Evolutionary conservation across 805 yeast species (phyloP).

Genomic region (Deakozyma indianensis): DNA sequence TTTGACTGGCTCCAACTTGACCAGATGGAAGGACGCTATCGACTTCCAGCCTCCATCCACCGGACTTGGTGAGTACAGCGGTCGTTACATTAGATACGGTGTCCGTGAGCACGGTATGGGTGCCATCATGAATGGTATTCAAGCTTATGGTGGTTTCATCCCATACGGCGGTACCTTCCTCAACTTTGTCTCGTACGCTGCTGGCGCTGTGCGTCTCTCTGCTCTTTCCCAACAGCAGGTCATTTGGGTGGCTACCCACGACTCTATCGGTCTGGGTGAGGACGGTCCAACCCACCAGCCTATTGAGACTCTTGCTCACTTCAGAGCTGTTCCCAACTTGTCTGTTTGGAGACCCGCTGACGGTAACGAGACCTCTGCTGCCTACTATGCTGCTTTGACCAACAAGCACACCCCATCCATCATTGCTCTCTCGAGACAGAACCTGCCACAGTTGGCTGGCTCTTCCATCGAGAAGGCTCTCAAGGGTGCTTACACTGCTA

Average conservation of each 20-base stretch:
- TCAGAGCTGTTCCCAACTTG: slow-evolving; percentile 36
- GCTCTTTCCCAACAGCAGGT: slow-evolving; percentile 32
- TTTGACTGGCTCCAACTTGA: slow-evolving; percentile 91
- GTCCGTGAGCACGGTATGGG: slow-evolving; percentile 99
- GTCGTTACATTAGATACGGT: slow-evolving; percentile 95
- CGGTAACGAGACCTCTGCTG: slow-evolving; percentile 37
- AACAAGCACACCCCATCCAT: slow-evolving; percentile 50
- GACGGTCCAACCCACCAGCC: slow-evolving; percentile 50
- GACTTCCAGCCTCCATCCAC: slow-evolving; percentile 86
- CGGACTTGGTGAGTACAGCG: slow-evolving; percentile 71
- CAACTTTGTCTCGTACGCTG: slow-evolving; percentile 61
- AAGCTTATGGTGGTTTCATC: slow-evolving; percentile 75
- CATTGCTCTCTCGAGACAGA: slow-evolving; percentile 66
- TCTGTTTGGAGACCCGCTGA: slow-evolving; percentile 41
- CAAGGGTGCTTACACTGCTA: slow-evolving; percentile 84
- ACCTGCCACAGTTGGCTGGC: slow-evolving; percentile 81
- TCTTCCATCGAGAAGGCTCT: slow-evolving; percentile 81
- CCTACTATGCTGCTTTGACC: slow-evolving; percentile 44
- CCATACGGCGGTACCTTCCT: slow-evolving; percentile 96
- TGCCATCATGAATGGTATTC: slow-evolving; percentile 93
- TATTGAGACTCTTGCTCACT: slow-evolving; percentile 35
- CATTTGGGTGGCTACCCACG: slow-evolving; percentile 42
- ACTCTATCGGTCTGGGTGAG: slow-evolving; percentile 44
- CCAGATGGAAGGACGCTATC: slow-evolving; percentile 68
- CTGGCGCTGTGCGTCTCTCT: slow-evolving; percentile 37